Evolutionary conservation across 140 eudicot species (phyloP), one percentile per base, ranked within the genome.

Genomic region (Ambrosia hybrid): DNA sequence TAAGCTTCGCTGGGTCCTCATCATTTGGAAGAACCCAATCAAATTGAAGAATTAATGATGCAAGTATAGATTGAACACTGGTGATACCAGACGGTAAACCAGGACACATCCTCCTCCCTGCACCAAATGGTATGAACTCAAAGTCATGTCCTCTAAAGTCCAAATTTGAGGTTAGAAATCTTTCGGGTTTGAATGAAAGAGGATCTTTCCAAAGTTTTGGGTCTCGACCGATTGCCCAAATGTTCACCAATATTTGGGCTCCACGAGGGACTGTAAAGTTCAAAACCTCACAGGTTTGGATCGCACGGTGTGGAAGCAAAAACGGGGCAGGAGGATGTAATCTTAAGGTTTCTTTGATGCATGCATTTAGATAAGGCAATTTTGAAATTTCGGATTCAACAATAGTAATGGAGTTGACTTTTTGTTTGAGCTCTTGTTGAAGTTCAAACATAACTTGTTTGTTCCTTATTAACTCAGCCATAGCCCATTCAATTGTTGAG

Each of bases 51-150:
- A 38, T 38, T 4, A 38, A 4, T 38, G 41, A 38, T 38, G 41
- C 3, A 38, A 38, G 41, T 38, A 38, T 38, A 38, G 41, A 38
- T 38, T 38, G 41, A 38, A 38, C 41, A 4, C 41, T 38, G 41
- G 55, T 76, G 2, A 63, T n/a, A 16, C 79, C 82, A 37, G 58
- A 55, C 0, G 57, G 60, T 13, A 55, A 16, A 39, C 87, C 87
- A 0, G 84, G 84, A 49, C 87, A 83, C 75, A 78, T 83, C 33
- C 87, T 83, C 62, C 76, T 68, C 56, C 87, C 84, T 9, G 81
- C 70, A 14, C 87, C 78, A 46, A 83, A 83, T 2, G 87, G 84
- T 63, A 75, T 45, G 51, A 65, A 65, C 69, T 79, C 84, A 49
- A 79, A 83, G 38, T 79, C 76, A 6, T 77, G 72, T 3, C 87